Evolutionary conservation across 441 rosid species (phyloP).

Genomic region (Raphanus hybrid): DNA sequence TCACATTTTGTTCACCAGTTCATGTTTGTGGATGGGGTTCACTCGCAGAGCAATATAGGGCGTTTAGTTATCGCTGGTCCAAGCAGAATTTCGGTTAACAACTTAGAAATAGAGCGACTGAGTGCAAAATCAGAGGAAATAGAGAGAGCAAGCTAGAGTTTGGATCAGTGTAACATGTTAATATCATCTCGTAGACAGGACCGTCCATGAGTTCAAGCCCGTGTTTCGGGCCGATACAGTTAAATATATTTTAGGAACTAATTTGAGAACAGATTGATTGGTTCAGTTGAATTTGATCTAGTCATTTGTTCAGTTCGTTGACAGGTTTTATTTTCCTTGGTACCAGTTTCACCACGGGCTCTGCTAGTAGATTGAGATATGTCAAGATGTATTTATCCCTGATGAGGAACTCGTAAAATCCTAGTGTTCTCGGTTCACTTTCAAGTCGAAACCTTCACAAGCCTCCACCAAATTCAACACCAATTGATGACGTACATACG

Average conservation of each 20-base stretch:
- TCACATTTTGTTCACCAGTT: background rate
- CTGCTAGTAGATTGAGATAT: background rate
- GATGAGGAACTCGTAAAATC: background rate
- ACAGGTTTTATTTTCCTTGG: no score
- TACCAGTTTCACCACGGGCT: no score
- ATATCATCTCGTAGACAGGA: background rate
- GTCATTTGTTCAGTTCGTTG: no score
- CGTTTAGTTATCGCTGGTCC: background rate
- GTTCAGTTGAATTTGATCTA: no score
- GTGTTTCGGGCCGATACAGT: no score
- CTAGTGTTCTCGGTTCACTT: background rate
- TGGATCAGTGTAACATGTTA: background rate
- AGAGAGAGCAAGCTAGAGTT: background rate
- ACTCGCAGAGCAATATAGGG: background rate
- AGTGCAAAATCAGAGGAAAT: background rate
- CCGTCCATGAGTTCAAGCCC: no score
- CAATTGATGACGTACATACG: background rate
- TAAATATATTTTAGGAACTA: no score
- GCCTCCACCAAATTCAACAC: background rate
- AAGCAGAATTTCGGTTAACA: background rate
- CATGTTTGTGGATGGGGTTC: constrained; percentile 1
- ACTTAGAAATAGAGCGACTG: background rate
- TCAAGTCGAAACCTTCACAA: background rate
- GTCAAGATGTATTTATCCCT: background rate
- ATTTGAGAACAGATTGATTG: no score